phyloP scores from a whole-genome alignment of 2,329 filamentous ascomycete species.

The Aureobasidium subglaciale region DNA sequence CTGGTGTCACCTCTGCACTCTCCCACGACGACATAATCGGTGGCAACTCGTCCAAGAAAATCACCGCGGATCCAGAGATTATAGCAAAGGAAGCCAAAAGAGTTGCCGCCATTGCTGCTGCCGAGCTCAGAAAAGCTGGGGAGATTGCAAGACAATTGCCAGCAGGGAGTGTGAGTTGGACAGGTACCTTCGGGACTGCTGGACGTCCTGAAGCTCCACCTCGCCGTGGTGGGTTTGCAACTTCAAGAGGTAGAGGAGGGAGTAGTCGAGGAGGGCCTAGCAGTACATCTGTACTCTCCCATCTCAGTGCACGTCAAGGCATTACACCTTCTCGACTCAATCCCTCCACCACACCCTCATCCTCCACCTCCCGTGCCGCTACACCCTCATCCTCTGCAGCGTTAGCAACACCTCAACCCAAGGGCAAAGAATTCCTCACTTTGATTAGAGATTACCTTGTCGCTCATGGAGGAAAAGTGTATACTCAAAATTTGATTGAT shows the following conservation, averaged over 20 bases:
- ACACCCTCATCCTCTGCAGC: conserved; percentile 22
- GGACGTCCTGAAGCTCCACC: conserved; percentile 57
- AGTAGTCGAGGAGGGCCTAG: conserved; percentile 22
- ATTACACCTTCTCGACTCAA: conserved; percentile 38
- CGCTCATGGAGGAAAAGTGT: conserved; percentile 68
- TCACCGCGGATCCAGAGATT: conserved; percentile 68
- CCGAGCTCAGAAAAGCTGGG: conserved; percentile 64
- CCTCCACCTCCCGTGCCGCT: conserved; percentile 25
- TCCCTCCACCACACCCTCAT: conserved; percentile 25
- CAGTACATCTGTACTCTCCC: conserved; percentile 37
- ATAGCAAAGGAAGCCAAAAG: conserved; percentile 75
- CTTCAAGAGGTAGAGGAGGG: conserved; percentile 26
- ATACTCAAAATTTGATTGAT: conserved; percentile 79
- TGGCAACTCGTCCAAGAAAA: conserved; percentile 50
- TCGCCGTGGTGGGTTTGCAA: conserved; percentile 42
- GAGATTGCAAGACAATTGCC: conserved; percentile 66
- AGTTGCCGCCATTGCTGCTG: conserved; percentile 70
- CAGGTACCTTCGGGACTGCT: conserved; percentile 70
- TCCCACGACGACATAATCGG: conserved; percentile 90
- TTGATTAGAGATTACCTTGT: conserved; percentile 71
- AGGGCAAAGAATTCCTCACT: conserved; percentile 38
- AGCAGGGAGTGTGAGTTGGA: conserved; percentile 88
- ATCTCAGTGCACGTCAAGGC: conserved; percentile 37
- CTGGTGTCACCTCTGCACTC: conserved; percentile 81
- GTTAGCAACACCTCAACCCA: conserved; percentile 23